Evolutionary conservation across 306 rosid species (phyloP).

Genomic region (Lathyrus oleraceus): DNA sequence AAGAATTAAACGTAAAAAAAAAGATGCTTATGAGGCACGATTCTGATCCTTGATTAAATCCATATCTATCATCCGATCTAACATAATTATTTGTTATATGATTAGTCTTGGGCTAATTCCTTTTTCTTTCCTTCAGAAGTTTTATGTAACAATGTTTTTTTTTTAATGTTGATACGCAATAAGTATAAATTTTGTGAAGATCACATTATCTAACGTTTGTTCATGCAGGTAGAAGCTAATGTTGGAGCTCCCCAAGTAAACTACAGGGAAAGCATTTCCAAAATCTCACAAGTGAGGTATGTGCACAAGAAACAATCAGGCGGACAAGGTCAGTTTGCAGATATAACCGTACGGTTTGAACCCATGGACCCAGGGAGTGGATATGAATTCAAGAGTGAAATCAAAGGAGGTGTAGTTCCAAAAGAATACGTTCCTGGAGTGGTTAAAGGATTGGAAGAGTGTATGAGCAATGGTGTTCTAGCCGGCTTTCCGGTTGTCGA

Average conservation of each 20-base stretch:
- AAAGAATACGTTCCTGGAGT: conserved; percentile 94
- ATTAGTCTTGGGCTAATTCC: not conserved
- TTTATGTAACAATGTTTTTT: not conserved
- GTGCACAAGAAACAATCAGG: conserved; percentile 99
- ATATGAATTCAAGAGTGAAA: conserved; percentile 96
- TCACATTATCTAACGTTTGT: conserved; percentile 27
- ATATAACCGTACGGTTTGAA: conserved; percentile 84
- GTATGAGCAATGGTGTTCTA: conserved; percentile 90
- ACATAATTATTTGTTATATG: conserved; percentile 13
- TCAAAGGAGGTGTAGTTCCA: conserved; percentile 97
- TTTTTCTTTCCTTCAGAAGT: not conserved
- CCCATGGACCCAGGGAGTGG: conserved; percentile 91
- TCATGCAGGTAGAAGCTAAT: conserved; percentile 84
- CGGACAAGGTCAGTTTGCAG: conserved; percentile 97
- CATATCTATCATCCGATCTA: conserved; percentile 14
- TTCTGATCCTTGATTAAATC: conserved; percentile 15
- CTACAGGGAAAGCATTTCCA: conserved; percentile 95
- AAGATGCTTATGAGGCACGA: conserved; percentile 7
- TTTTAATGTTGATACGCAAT: not conserved
- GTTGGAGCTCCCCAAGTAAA: conserved; percentile 99
- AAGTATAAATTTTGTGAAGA: conserved; percentile 1
- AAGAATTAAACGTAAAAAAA: not conserved
- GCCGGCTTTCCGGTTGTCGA: conserved; percentile 97
- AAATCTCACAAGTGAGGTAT: conserved; percentile 62
- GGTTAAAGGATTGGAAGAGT: conserved; percentile 97